Conservation (phyloP, 768 basidiomycete species). For the Termitomyces sp. region DNA sequence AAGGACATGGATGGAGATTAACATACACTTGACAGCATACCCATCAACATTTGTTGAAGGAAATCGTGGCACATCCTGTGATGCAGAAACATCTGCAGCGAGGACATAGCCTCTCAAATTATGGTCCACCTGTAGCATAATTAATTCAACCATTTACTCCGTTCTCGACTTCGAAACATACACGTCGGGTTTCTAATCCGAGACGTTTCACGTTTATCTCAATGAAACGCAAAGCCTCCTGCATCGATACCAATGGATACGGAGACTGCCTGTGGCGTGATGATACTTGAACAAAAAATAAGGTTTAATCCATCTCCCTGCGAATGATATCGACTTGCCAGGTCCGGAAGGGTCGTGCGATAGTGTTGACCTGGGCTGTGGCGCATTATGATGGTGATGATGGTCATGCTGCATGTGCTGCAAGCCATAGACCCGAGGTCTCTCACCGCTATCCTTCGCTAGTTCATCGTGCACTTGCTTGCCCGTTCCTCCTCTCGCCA, state of each 20-base stretch:
- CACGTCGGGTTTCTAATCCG: slow-evolving; percentile 32
- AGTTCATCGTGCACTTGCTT: slow-evolving; percentile 49
- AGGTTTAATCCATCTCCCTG: not conserved
- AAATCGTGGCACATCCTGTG: slow-evolving; percentile 56
- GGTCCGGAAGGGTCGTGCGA: slow-evolving; percentile 68
- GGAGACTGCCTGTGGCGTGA: slow-evolving; percentile 73
- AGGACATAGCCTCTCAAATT: slow-evolving; percentile 64
- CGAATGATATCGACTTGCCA: slow-evolving; percentile 36
- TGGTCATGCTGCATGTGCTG: slow-evolving; percentile 33
- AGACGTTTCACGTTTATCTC: slow-evolving; percentile 42
- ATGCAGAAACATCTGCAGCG: slow-evolving; percentile 69
- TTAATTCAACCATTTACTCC: not conserved
- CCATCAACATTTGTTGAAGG: slow-evolving; percentile 85
- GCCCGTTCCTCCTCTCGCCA: slow-evolving; percentile 66
- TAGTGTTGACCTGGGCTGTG: slow-evolving; percentile 51
- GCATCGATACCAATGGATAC: slow-evolving; percentile 63
- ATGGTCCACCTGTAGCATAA: slow-evolving; percentile 46
- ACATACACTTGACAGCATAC: slow-evolving; percentile 72
- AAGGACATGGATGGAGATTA: not conserved
- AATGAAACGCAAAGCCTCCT: slow-evolving; percentile 59
- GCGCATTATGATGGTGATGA: slow-evolving; percentile 32
- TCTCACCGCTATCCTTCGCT: slow-evolving; percentile 23
- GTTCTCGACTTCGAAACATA: slow-evolving; percentile 22
- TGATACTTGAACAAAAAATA: slow-evolving; percentile 40
- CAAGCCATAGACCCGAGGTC: slow-evolving; percentile 21